Percentiles rank a stretch among this genome's conserved stretches.
phyloP scores from a whole-genome alignment of 176 grass and related monocot species.

The Leersia perrieri region DNA sequence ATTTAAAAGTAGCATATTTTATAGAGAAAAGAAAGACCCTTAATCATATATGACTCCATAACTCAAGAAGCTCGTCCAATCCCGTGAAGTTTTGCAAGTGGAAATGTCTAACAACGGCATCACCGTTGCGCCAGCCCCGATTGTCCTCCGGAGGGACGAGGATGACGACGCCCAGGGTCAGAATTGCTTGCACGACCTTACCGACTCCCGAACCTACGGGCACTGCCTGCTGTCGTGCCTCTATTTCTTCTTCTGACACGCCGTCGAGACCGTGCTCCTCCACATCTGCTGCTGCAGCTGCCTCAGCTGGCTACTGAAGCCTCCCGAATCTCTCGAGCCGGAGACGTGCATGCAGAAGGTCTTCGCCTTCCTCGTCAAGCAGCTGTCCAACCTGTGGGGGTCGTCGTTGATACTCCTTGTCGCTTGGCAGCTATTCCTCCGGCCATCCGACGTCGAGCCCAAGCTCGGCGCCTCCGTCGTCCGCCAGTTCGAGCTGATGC shows the following conservation, averaged over 20 bases:
- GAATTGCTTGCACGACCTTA: not conserved
- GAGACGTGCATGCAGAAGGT: not conserved
- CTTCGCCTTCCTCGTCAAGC: not conserved
- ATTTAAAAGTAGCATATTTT: no score
- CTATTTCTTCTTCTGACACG: not conserved
- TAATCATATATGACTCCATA: no score
- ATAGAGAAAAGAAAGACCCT: no score
- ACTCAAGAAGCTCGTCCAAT: no score
- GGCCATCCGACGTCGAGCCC: not conserved
- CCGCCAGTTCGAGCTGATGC: not conserved
- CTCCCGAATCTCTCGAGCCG: not conserved
- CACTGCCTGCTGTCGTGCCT: not conserved
- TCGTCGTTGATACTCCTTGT: not conserved
- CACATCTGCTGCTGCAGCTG: not conserved
- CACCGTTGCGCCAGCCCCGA: no score
- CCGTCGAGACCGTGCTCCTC: not conserved
- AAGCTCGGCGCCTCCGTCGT: not conserved
- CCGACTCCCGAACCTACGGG: not conserved
- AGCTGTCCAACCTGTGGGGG: not conserved
- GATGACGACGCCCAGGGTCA: no score
- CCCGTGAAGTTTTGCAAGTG: no score
- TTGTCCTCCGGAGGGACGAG: no score
- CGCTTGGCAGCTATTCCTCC: not conserved
- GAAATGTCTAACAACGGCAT: no score
- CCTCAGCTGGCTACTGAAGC: not conserved